Conservation (phyloP, 164 flowering plant species). For the Tetrastigma voinierianum region DNA sequence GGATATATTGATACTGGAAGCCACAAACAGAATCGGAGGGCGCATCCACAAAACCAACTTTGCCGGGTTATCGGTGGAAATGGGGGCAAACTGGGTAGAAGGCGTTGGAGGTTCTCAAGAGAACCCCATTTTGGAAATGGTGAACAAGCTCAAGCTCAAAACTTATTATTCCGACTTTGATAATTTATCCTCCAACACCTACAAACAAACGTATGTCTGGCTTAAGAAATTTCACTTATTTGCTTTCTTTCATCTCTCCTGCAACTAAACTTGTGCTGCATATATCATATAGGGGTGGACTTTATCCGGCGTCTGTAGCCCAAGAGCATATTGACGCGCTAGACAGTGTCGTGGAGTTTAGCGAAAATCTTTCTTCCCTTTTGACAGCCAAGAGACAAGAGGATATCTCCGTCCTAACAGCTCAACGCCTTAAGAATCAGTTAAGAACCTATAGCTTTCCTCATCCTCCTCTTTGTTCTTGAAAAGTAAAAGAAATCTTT, state of each 20-base stretch:
- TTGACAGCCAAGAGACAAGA: conserved; percentile 7
- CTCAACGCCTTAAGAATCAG: conserved; percentile 27
- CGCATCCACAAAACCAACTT: conserved; percentile 68
- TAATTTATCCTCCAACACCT: conserved; percentile 22
- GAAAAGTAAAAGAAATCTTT: too few relatives aligned
- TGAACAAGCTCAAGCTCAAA: conserved; percentile 45
- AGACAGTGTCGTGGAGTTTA: conserved; percentile 1
- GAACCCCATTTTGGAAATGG: conserved; percentile 95
- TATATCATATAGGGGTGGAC: conserved; percentile 19
- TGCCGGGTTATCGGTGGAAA: conserved; percentile 75
- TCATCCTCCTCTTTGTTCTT: too few relatives aligned
- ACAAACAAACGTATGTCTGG: conserved; percentile 19
- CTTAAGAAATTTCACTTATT: too few relatives aligned
- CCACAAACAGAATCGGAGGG: conserved; percentile 86
- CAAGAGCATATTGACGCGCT: conserved; percentile 2
- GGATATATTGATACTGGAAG: conserved; percentile 74
- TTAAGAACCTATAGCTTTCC: not conserved
- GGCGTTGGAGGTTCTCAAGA: conserved; percentile 82
- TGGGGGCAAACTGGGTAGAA: conserved; percentile 92
- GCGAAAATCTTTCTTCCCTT: not conserved
- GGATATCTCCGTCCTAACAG: conserved; percentile 29
- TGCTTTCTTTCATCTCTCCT: too few relatives aligned
- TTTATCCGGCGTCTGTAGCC: conserved; percentile 5
- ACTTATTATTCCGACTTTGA: conserved; percentile 16
- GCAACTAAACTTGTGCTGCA: too few relatives aligned